Evolutionary conservation across 768 basidiomycete species (phyloP).

Genomic region (Tubosaeta sp.): DNA sequence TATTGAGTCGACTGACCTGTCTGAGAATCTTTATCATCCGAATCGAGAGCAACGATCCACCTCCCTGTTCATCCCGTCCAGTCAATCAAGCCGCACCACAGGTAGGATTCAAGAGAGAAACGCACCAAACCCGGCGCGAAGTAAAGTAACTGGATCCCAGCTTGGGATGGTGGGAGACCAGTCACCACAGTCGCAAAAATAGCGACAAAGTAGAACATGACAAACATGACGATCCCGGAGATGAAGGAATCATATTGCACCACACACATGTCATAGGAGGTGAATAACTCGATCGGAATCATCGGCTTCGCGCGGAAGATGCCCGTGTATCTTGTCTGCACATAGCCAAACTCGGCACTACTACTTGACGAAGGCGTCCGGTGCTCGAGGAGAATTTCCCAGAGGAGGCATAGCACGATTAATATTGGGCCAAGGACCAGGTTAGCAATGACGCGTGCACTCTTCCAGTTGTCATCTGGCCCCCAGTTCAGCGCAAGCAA

Average conservation of each 20-base stretch:
- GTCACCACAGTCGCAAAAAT: constrained; percentile 49
- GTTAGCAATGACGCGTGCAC: constrained; percentile 42
- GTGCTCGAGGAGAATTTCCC: constrained; percentile 41
- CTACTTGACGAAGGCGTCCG: background rate
- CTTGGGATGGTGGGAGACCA: constrained; percentile 34
- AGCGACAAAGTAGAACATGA: constrained; percentile 52
- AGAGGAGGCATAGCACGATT: constrained; percentile 36
- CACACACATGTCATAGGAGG: constrained; percentile 38
- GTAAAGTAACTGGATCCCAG: constrained; percentile 48
- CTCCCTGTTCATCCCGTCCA: constrained; percentile 30
- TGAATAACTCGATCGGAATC: constrained; percentile 45
- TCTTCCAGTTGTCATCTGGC: constrained; percentile 39
- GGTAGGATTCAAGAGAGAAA: background rate
- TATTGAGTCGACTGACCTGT: constrained; percentile 29
- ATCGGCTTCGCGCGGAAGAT: constrained; percentile 36
- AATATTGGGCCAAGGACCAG: constrained; percentile 43
- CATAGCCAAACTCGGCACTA: background rate
- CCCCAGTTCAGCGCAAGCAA: constrained; percentile 52
- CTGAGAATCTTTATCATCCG: constrained; percentile 30
- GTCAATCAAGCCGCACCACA: background rate
- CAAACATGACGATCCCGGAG: constrained; percentile 46
- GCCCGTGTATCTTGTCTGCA: constrained; percentile 8
- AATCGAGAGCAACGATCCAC: constrained; percentile 34
- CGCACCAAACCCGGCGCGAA: constrained; percentile 48
- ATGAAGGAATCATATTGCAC: constrained; percentile 37